Conservation (phyloP, 345 rosid species). For the Brassica napus region DNA sequence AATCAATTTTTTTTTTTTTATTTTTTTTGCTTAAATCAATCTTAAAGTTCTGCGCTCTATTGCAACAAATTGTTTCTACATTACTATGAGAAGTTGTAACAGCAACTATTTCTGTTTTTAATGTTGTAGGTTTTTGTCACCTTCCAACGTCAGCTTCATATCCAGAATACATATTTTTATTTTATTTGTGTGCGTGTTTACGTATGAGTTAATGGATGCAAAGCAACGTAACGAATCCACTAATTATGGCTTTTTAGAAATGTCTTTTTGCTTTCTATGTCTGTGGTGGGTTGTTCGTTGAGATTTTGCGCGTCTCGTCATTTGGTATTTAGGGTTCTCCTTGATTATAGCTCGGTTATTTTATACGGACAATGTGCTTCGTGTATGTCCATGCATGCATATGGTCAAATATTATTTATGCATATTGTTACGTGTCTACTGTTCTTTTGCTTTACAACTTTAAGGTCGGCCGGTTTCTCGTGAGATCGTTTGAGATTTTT, state of each 20-base stretch:
- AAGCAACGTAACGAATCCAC: constrained; percentile 12
- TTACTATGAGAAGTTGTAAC: neutral
- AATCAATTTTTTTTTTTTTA: neutral
- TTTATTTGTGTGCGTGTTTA: constrained; percentile 4
- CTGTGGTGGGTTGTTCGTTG: constrained; percentile 33
- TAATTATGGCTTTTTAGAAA: constrained; percentile 22
- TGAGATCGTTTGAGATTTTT: neutral
- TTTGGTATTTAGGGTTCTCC: constrained; percentile 8
- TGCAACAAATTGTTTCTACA: neutral
- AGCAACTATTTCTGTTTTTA: neutral
- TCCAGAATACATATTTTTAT: neutral
- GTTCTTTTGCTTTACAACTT: constrained; percentile 11
- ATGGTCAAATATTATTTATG: constrained; percentile 3
- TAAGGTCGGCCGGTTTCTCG: neutral
- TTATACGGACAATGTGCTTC: neutral
- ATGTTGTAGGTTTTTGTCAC: neutral
- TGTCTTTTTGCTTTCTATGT: neutral
- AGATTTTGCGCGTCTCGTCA: constrained; percentile 29
- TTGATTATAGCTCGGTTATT: neutral
- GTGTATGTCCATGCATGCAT: neutral
- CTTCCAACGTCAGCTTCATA: constrained; percentile 10
- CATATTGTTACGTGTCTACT: neutral
- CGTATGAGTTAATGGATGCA: constrained; percentile 20
- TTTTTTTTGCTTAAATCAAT: neutral
- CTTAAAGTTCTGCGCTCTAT: neutral